Evolutionary conservation across 768 basidiomycete species (phyloP).

Genomic region (Suillus occidentalis): DNA sequence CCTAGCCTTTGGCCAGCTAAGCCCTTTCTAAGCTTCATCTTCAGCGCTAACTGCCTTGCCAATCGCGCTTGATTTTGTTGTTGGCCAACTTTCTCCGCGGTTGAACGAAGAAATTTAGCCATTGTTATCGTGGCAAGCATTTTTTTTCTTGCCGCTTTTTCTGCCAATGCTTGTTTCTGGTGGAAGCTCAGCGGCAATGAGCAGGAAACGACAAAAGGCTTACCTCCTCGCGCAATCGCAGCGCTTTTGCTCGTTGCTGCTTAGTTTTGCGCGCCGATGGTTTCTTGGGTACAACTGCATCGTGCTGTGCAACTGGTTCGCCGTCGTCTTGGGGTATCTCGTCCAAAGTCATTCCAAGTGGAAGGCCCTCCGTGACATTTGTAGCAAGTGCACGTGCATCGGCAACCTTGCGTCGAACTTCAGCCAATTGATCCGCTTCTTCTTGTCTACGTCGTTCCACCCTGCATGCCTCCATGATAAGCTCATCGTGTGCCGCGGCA

Average conservation of each 20-base stretch:
- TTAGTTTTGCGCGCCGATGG: conserved; percentile 53
- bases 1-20: conserved; percentile 76
- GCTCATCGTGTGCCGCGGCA: conserved; percentile 65
- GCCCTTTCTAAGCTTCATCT: conserved; percentile 59
- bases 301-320: conserved; percentile 32
- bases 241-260: conserved; percentile 69
- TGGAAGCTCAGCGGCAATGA: neutral
- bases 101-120: conserved; percentile 52
- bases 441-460: conserved; percentile 59
- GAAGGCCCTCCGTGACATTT: conserved; percentile 37
- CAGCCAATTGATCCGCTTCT: conserved; percentile 53
- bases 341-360: conserved; percentile 69
- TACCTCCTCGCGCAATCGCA: conserved; percentile 64
- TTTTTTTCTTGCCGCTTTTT: conserved; percentile 59
- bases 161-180: conserved; percentile 65
- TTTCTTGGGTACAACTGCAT: conserved; percentile 38
- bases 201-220: conserved; percentile 13
- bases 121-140: conserved; percentile 58
- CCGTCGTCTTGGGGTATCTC: conserved; percentile 41
- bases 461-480: conserved; percentile 66
- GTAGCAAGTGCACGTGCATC: conserved; percentile 39
- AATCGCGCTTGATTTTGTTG: conserved; percentile 38
- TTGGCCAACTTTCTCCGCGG: conserved; percentile 35
- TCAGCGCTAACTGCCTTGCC: conserved; percentile 40
- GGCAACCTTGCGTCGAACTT: conserved; percentile 56